Conservation (phyloP, 306 rosid species). For the Cucurbita pepo region DNA sequence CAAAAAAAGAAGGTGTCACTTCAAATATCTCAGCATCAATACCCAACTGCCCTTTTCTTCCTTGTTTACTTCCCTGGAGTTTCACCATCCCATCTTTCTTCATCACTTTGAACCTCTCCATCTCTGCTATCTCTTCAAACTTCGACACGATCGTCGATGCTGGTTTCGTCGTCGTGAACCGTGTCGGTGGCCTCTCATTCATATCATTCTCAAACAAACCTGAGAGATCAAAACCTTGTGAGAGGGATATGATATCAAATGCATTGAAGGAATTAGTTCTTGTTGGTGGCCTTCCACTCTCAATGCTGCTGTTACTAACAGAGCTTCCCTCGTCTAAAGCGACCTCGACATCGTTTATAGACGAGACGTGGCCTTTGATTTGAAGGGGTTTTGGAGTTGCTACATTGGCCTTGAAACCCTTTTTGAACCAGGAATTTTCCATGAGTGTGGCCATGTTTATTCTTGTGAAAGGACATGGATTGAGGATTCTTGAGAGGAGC, state of each 20-base stretch:
- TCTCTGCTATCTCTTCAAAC: constrained; percentile 38
- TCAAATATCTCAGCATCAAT: constrained; percentile 65
- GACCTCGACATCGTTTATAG: constrained; percentile 6
- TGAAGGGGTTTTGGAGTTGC: not conserved
- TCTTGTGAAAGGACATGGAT: constrained; percentile 43
- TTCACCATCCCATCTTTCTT: constrained; percentile 34
- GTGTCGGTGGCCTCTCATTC: not conserved
- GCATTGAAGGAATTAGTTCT: constrained; percentile 31
- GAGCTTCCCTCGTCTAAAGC: constrained; percentile 15
- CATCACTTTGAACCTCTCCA: constrained; percentile 30
- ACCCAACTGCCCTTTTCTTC: constrained; percentile 32
- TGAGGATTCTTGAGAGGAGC: constrained; percentile 41
- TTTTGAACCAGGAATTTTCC: constrained; percentile 45
- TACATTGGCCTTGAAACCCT: constrained; percentile 21
- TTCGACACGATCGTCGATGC: constrained; percentile 37
- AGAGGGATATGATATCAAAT: constrained; percentile 57
- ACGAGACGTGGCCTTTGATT: not conserved
- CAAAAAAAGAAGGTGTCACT: constrained; percentile 34
- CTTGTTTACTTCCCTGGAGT: constrained; percentile 34
- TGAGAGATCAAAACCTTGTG: constrained; percentile 56
- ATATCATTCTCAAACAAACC: constrained; percentile 38
- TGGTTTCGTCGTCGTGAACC: constrained; percentile 29
- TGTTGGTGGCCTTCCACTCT: not conserved
- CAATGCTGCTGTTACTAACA: not conserved
- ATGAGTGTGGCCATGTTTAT: constrained; percentile 18